Conservation (phyloP, 768 basidiomycete species). For the Saitozyma sp. region DNA sequence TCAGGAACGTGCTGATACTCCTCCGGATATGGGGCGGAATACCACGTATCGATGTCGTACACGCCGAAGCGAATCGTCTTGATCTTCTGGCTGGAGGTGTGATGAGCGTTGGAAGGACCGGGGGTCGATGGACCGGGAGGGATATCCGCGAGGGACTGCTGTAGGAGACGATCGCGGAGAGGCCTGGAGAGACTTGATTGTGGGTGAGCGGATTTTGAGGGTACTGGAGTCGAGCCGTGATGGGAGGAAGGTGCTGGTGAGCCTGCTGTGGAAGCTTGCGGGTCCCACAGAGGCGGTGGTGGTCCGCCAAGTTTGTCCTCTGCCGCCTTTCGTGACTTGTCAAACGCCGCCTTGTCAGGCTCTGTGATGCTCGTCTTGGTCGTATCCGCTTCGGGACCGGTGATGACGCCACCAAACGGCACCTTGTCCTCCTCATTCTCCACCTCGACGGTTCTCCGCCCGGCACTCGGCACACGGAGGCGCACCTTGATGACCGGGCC, state of each 20-base stretch:
- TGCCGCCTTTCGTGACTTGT: slow-evolving; percentile 67
- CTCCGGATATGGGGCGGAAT: slow-evolving; percentile 96
- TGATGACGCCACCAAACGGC: slow-evolving; percentile 84
- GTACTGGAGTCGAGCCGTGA: slow-evolving; percentile 5
- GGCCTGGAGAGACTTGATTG: slow-evolving; percentile 21
- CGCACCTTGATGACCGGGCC: slow-evolving; percentile 22
- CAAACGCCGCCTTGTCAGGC: slow-evolving; percentile 69
- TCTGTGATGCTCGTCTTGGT: slow-evolving; percentile 65
- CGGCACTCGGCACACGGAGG: slow-evolving; percentile 24
- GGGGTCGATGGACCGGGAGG: slow-evolving; percentile 44
- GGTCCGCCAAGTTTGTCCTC: slow-evolving; percentile 59
- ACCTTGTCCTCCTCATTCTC: slow-evolving; percentile 56
- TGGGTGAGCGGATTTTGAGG: slow-evolving; percentile 2
- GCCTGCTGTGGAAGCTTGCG: slow-evolving; percentile 3
- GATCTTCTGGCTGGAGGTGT: slow-evolving; percentile 57
- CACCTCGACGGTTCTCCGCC: slow-evolving; percentile 60
- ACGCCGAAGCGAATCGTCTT: slow-evolving; percentile 84
- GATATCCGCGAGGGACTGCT: slow-evolving; percentile 17
- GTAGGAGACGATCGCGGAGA: slow-evolving; percentile 41
- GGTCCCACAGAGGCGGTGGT: slow-evolving; percentile 15
- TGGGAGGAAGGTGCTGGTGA: slow-evolving; percentile 25
- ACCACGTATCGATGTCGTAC: slow-evolving; percentile 96
- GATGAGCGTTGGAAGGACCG: not conserved
- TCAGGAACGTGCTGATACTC: slow-evolving; percentile 92
- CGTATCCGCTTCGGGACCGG: slow-evolving; percentile 68